Percentiles rank a stretch among this genome's conserved stretches.
phyloP scores from a whole-genome alignment of 495 filamentous ascomycete species.

The Podospora australis region DNA sequence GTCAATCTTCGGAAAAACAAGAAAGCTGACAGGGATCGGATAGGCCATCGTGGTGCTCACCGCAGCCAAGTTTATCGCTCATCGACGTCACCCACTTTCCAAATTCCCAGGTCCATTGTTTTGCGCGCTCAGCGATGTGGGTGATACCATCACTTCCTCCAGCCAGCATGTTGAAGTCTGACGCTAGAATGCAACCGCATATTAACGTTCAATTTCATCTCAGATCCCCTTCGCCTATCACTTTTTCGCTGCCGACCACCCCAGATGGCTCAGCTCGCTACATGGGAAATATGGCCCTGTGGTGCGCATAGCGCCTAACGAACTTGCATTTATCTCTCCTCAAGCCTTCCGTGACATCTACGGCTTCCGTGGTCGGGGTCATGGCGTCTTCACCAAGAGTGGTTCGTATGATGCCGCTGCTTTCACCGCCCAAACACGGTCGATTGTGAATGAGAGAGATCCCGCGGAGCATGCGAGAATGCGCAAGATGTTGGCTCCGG shows the following conservation, averaged over 20 bases:
- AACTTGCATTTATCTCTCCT: slow-evolving; percentile 36
- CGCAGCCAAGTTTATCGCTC: background rate
- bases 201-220: too few species aligned
- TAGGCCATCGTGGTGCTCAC: background rate
- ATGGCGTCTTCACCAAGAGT: slow-evolving; percentile 27
- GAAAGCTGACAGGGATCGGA: too few species aligned
- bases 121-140: slow-evolving; percentile 6
- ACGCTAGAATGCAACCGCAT: background rate
- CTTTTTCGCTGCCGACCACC: slow-evolving; percentile 7
- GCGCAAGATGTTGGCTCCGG: slow-evolving; percentile 23
- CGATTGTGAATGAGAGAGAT: slow-evolving; percentile 22
- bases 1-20: too few species aligned
- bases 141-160: background rate
- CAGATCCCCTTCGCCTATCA: slow-evolving; percentile 11
- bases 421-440: slow-evolving; percentile 20
- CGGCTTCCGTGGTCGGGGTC: slow-evolving; percentile 23
- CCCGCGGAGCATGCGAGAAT: slow-evolving; percentile 32
- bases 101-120: slow-evolving; percentile 10
- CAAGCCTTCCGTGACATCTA: slow-evolving; percentile 41
- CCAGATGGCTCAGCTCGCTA: slow-evolving; percentile 9
- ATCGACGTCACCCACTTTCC: slow-evolving; percentile 2
- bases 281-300: slow-evolving; percentile 32
- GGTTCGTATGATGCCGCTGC: slow-evolving; percentile 15
- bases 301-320: slow-evolving; percentile 40
- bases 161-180: background rate